phyloP scores from a whole-genome alignment of 257 asterid species.

The Solanum tarijense region DNA sequence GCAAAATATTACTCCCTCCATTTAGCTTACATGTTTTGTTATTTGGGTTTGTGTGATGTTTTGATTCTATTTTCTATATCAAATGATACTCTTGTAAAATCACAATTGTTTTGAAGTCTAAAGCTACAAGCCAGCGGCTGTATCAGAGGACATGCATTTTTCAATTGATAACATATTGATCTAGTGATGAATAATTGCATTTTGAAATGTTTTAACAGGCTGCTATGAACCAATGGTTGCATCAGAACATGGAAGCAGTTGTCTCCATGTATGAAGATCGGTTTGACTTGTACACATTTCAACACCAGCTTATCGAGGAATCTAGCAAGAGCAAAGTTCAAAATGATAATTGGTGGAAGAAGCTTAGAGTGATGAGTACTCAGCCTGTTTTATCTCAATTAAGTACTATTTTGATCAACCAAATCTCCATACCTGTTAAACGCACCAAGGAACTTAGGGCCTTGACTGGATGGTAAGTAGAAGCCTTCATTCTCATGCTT shows the following conservation, averaged over 20 bases:
- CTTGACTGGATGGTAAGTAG: constrained; percentile 76
- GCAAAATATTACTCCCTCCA: neutral
- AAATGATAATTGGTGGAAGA: constrained; percentile 68
- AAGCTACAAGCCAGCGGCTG: neutral
- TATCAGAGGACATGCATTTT: neutral
- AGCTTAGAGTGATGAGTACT: constrained; percentile 34
- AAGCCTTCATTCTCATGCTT: neutral
- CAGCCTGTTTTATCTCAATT: constrained; percentile 23
- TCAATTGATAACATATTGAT: neutral
- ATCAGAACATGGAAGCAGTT: constrained; percentile 85
- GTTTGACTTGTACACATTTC: constrained; percentile 68
- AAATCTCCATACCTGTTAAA: constrained; percentile 58
- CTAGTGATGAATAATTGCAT: neutral
- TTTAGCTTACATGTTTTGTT: neutral
- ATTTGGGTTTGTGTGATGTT: neutral
- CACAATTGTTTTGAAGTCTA: neutral
- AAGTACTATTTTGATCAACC: constrained; percentile 40
- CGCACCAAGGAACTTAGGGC: constrained; percentile 88
- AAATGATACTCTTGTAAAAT: neutral
- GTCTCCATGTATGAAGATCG: constrained; percentile 91
- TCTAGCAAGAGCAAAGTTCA: constrained; percentile 24
- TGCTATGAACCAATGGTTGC: constrained; percentile 81
- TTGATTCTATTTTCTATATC: neutral
- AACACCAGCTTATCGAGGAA: constrained; percentile 33
- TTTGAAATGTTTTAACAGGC: constrained; percentile 39